These are phyloP conservation scores for Noccaea bulbosa DNA, from an alignment of 345 rosid genomes.

Conservation along the genomic window DNA sequence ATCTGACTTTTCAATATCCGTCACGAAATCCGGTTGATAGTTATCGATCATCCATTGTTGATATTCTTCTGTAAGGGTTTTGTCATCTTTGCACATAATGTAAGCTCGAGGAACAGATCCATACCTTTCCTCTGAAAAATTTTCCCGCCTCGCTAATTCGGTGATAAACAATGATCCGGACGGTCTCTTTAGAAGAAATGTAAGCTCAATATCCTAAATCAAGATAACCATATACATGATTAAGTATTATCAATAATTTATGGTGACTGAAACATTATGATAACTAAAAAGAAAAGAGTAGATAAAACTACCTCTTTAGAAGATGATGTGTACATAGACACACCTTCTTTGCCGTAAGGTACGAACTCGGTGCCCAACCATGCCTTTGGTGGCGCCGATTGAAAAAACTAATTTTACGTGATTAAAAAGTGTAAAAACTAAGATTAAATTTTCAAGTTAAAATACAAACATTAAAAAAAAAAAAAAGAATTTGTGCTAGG, in stretches of 20 bases:
- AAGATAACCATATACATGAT: neutral
- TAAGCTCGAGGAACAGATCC: conserved; percentile 45
- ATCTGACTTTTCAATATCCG: conserved; percentile 44
- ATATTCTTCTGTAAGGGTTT: conserved; percentile 26
- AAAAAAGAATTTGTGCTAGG: too few species aligned
- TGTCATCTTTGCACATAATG: conserved; percentile 48
- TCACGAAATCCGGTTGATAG: conserved; percentile 41
- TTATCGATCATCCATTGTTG: conserved; percentile 52
- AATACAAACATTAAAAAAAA: too few species aligned
- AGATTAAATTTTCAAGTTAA: too few species aligned
- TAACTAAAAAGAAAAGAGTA: too few species aligned
- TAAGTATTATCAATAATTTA: too few species aligned
- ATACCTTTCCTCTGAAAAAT: conserved; percentile 44
- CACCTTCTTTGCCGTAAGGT: conserved; percentile 42
- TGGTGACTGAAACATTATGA: too few species aligned
- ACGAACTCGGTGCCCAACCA: conserved; percentile 38
- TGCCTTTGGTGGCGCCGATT: conserved; percentile 17
- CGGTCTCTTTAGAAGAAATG: conserved; percentile 42
- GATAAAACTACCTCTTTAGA: too few species aligned
- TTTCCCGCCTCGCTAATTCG: conserved; percentile 35
- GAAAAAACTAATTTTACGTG: conserved; percentile 12
- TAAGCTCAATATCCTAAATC: conserved; percentile 51
- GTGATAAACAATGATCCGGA: conserved; percentile 45
- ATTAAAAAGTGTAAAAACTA: neutral
- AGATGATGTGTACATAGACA: too few species aligned